Evolutionary conservation across 2,329 filamentous ascomycete species (phyloP).

Genomic region (Alternaria tenuissima): DNA sequence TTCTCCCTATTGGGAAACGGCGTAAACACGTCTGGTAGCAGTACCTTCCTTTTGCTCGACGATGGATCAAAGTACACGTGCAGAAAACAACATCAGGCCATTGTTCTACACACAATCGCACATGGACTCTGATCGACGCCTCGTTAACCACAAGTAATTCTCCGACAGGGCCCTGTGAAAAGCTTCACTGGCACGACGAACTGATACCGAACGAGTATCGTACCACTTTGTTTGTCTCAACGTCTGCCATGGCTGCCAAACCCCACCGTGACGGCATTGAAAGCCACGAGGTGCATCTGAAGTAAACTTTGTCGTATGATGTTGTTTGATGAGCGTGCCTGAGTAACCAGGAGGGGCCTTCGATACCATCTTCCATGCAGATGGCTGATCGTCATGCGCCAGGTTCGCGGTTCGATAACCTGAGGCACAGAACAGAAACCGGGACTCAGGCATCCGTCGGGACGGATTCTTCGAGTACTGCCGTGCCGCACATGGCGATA

Average conservation of each 20-base stretch:
- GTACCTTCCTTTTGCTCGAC: neutral
- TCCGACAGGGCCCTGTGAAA: conserved; percentile 17
- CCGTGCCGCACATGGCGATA: conserved; percentile 15
- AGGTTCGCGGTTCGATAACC: conserved; percentile 16
- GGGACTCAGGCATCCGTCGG: conserved; percentile 48
- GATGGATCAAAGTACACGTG: conserved; percentile 7
- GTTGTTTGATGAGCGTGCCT: conserved; percentile 41
- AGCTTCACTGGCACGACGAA: conserved; percentile 26
- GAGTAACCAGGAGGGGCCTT: conserved; percentile 21
- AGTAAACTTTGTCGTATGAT: conserved; percentile 50
- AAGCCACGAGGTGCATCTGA: conserved; percentile 30
- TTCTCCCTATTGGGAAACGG: conserved; percentile 22
- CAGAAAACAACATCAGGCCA: conserved; percentile 45
- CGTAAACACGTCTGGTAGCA: conserved; percentile 20
- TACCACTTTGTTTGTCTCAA: conserved; percentile 45
- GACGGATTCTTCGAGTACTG: conserved; percentile 11
- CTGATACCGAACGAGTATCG: conserved; percentile 41
- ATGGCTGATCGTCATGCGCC: conserved; percentile 16
- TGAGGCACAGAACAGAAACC: conserved; percentile 40
- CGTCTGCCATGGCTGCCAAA: conserved; percentile 25
- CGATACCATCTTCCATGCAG: conserved; percentile 26
- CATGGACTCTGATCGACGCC: conserved; percentile 8
- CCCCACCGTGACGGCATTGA: conserved; percentile 21
- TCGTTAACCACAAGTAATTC: conserved; percentile 7
- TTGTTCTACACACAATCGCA: conserved; percentile 32